Percentiles rank a stretch among this genome's conserved stretches.
Conservation (phyloP, 208 protist genomes). For the Angomonas deanei region DNA sequence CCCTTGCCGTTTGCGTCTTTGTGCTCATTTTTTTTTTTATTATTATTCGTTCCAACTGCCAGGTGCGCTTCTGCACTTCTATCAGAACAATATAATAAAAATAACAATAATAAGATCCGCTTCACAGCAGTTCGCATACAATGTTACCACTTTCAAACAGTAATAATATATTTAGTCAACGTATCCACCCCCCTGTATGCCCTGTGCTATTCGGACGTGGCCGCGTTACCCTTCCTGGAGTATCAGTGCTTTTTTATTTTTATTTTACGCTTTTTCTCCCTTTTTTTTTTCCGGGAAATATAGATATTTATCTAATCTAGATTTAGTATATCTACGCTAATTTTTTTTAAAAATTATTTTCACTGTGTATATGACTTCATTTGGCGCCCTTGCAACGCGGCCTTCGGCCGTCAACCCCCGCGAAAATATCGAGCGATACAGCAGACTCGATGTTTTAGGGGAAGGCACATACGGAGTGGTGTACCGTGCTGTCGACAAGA, state of each 20-base stretch:
- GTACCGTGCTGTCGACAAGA: constrained; percentile 81
- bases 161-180: too few relatives aligned
- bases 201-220: too few relatives aligned
- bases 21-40: background rate
- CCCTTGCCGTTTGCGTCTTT: constrained; percentile 17
- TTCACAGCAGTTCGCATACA: too few relatives aligned
- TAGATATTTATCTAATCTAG: constrained; percentile 1
- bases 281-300: constrained; percentile 3
- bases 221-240: too few relatives aligned
- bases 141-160: too few relatives aligned
- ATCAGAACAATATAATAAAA: too few relatives aligned
- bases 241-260: too few relatives aligned
- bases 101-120: too few relatives aligned
- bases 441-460: constrained; percentile 83
- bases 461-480: constrained; percentile 93
- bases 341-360: background rate
- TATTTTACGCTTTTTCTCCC: too few relatives aligned
- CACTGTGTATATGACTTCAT: constrained; percentile 65
- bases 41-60: too few relatives aligned
- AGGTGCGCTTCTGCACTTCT: too few relatives aligned
- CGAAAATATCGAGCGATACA: constrained; percentile 84
- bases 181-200: too few relatives aligned
- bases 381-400: constrained; percentile 37
- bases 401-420: constrained; percentile 21
- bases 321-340: background rate